phyloP scores from a whole-genome alignment of 768 basidiomycete genomes.

The Boletus fagicola region DNA sequence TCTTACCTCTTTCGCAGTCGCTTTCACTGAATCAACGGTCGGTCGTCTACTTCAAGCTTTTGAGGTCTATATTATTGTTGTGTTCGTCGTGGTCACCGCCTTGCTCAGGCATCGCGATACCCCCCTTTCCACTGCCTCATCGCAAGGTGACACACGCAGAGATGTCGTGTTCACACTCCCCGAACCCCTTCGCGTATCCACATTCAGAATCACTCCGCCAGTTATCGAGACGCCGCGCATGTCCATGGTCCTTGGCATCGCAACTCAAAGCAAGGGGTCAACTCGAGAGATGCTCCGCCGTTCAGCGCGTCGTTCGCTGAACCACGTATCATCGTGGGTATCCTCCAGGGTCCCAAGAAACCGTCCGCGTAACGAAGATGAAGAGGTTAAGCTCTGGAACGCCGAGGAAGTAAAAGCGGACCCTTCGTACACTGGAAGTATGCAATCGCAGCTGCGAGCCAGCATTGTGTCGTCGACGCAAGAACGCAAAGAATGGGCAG shows the following conservation, averaged over 20 bases:
- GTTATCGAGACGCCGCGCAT: constrained; percentile 27
- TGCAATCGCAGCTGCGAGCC: neutral
- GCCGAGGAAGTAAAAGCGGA: constrained; percentile 29
- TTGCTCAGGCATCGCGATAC: constrained; percentile 29
- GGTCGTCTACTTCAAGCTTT: constrained; percentile 68
- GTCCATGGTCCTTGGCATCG: constrained; percentile 14
- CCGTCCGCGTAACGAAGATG: constrained; percentile 23
- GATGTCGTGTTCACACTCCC: constrained; percentile 21
- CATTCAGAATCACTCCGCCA: constrained; percentile 25
- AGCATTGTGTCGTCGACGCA: constrained; percentile 7
- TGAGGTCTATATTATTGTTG: constrained; percentile 59
- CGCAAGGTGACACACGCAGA: neutral
- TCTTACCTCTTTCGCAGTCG: constrained; percentile 41
- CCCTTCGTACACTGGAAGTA: constrained; percentile 3
- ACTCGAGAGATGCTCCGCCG: constrained; percentile 15
- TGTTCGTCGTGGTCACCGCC: constrained; percentile 54
- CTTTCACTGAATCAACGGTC: constrained; percentile 64
- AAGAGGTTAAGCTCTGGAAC: constrained; percentile 35
- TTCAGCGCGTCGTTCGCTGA: constrained; percentile 23
- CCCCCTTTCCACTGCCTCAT: neutral
- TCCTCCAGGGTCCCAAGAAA: constrained; percentile 29
- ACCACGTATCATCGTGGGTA: constrained; percentile 41
- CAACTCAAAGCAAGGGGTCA: constrained; percentile 5
- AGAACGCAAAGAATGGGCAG: constrained; percentile 8
- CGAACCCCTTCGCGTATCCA: constrained; percentile 25